A percentile compares a stretch with the other conserved stretches of the same genome.
Conservation (phyloP, 371 early-diverging fungal species). For the Antonospora locustae region DNA sequence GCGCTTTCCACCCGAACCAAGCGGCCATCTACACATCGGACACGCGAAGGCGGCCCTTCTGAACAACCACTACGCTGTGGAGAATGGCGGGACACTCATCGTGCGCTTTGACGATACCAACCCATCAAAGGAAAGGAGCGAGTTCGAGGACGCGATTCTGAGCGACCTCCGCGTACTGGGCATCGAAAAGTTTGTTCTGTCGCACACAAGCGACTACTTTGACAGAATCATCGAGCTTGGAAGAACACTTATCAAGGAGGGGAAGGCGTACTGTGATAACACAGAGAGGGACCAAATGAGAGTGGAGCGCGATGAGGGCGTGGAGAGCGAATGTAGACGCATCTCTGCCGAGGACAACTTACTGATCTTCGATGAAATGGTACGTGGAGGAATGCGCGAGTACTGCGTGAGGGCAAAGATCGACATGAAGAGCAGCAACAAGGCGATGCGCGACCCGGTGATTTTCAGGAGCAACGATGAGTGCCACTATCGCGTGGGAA, state of each 20-base stretch:
- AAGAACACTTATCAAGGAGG: constrained; percentile 68
- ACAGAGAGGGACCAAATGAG: constrained; percentile 77
- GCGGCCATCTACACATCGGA: constrained; percentile 91
- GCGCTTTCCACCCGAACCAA: constrained; percentile 93
- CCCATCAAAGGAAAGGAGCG: constrained; percentile 79
- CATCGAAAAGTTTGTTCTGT: constrained; percentile 64
- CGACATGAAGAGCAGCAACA: constrained; percentile 73
- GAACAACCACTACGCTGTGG: constrained; percentile 84
- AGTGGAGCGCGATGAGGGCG: constrained; percentile 71
- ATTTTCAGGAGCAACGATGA: constrained; percentile 78
- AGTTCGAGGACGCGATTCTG: constrained; percentile 48
- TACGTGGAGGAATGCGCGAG: constrained; percentile 58
- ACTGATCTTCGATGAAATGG: constrained; percentile 79
- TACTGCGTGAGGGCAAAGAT: constrained; percentile 95
- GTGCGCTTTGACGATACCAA: constrained; percentile 99
- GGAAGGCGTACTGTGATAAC: constrained; percentile 87
- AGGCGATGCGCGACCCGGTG: constrained; percentile 94
- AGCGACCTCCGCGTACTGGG: constrained; percentile 57
- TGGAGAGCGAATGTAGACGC: constrained; percentile 72
- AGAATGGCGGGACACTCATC: constrained; percentile 76
- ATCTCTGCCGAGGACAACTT: constrained; percentile 71
- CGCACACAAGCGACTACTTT: constrained; percentile 90
- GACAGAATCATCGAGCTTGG: constrained; percentile 70
- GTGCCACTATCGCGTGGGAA: constrained; percentile 74
- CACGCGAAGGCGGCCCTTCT: constrained; percentile 95